These are phyloP conservation scores for Coix lacrymajobi DNA, from an alignment of 176 grass and related monocot species.

Conservation along the genomic window DNA sequence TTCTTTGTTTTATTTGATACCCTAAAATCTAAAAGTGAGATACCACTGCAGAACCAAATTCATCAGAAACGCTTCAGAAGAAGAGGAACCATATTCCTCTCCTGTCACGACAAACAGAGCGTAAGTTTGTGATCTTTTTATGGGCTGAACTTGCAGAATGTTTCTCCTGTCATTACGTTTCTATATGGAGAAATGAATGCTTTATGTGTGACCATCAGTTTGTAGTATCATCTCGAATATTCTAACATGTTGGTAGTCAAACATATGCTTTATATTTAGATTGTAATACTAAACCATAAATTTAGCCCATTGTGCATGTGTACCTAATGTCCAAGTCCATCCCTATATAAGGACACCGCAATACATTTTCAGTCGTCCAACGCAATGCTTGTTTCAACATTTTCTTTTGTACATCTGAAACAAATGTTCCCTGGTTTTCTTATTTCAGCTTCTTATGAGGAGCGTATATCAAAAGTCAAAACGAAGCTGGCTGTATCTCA, in stretches of 20 bases:
- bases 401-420: background rate
- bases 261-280: too few species aligned
- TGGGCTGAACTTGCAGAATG: background rate
- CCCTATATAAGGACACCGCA: background rate
- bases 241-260: background rate
- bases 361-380: background rate
- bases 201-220: background rate
- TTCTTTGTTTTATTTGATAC: conserved; percentile 4
- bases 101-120: conserved; percentile 68
- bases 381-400: background rate
- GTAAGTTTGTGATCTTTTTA: conserved; percentile 37
- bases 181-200: background rate
- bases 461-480: conserved; percentile 52
- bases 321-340: background rate
- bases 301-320: background rate
- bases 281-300: background rate
- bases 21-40: conserved; percentile 8
- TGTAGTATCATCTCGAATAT: background rate
- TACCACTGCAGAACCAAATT: conserved; percentile 50
- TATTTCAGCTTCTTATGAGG: conserved; percentile 75
- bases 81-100: conserved; percentile 79
- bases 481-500: conserved; percentile 30
- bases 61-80: conserved; percentile 42
- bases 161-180: conserved; percentile 2
- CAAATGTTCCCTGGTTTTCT: background rate